Evolutionary conservation across 345 rosid genomes (phyloP), one percentile per base, ranked within the genome.

Genomic region (Nasturtium officinale): DNA sequence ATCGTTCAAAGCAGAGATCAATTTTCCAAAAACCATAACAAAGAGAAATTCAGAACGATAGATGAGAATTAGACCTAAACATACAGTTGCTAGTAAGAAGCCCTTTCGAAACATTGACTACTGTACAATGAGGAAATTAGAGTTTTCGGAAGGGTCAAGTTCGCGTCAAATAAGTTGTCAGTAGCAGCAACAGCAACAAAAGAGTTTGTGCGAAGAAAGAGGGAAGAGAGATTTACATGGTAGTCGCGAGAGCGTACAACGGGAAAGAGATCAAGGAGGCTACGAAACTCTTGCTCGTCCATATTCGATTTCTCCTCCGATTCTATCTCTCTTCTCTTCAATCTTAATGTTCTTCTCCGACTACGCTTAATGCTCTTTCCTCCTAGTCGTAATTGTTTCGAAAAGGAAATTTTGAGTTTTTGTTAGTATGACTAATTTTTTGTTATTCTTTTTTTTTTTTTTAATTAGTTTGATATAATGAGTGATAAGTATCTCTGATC

Each of bases 251-350:
- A 65, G 58, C 98, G 86, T 51, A 86, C 91, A 64, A 91, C 81
- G 17, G 96, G 97, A 82, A 91, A 94, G 78, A 86, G 89, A 65
- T 87, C 81, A 2, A 94, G 90, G 42, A 83, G 79, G 77, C 88
- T 89, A 38, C 80, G 84, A 78, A 94, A 94, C 73, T 94, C 97
- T 52, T 79, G 79, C 64, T 89, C 96, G 6, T 94, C 97, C 98
- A 94, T 81, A 29, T 35, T 46, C 48, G 56, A 40, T 70, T 23
- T 64, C 77, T 72, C 52, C 35, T 51, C 64, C 71, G 61, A 38
- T 47, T 75, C 56, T 40, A 7, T 75, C 40, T 32, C 9, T 15
- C 43, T 73, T 65, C 51, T 35, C 13, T 35, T 35, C 9, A 0
- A 35, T 35, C 38, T 33, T 1, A 33, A 9, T 33, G 3, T 33